Base-by-base conservation (phyloP, 2,329 filamentous ascomycete genomes). In the Aureobasidium zeae region DNA sequence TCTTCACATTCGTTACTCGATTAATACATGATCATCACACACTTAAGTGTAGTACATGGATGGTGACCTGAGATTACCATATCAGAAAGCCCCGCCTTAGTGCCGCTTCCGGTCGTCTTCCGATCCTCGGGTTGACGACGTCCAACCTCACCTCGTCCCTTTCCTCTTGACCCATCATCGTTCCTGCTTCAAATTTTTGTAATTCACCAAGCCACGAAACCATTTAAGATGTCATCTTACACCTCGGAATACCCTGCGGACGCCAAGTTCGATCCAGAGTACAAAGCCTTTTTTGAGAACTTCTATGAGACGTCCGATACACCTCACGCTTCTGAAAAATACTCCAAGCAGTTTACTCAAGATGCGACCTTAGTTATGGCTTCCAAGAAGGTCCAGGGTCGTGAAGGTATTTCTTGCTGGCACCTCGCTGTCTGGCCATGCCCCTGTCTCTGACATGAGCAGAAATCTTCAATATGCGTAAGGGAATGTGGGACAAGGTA, bases 331-430 rank as follows among this genome's bases (percentile, higher is more conserved):
- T 69, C 75, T 51, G 64, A 70, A 8, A 53, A 62, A 47, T 76
- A 75, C 49, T 63, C 65, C 2, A 56, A 65, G 6, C 60, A 57
- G 16, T 74, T 74, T 49, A 69, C 71, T 0, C 45, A 59, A 11
- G 63, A 72, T 59, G 73, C 68, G 2, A 68, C 60, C 6, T 50
- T 76, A 37, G 63, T 74, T 25, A 75, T 76, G 71, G 72, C 64
- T 2, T 64, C 62, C 2, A 73, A 70, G 51, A 63, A 56, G 29
- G 66, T 54, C 5, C 57, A 60, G 8, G 72, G 72, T 1, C 54
- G 58, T 25, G 61, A 66, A 38, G 70, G 71, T 73, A 50, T 36
- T 54, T 47, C 19, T 6, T 17, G 5, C 20, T 13, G 22, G 11
- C 22, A 25, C 20, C 17, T 28, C 5, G 17, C 24, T 12, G 22